Evolutionary conservation across 2,329 filamentous ascomycete genomes (phyloP).

Genomic region (Pseudonectria foliicola): DNA sequence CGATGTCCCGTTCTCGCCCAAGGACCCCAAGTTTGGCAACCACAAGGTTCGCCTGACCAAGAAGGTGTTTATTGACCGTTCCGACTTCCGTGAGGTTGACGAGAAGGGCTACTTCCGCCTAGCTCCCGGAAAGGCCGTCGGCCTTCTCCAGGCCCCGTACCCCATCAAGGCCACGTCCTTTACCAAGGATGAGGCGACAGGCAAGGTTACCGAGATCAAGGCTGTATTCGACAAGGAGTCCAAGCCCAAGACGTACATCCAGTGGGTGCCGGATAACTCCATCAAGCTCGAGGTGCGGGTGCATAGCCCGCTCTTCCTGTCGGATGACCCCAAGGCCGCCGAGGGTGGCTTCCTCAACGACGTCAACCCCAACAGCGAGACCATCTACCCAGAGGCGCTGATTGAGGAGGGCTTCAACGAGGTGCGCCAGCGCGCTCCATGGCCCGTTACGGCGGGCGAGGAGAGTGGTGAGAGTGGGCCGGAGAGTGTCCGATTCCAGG

Average conservation of each 20-base stretch:
- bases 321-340: slow-evolving; percentile 69
- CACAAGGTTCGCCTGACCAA: slow-evolving; percentile 60
- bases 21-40: slow-evolving; percentile 61
- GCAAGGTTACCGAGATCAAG: slow-evolving; percentile 58
- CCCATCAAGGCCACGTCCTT: slow-evolving; percentile 66
- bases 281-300: slow-evolving; percentile 68
- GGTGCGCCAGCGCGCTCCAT: slow-evolving; percentile 64
- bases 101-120: slow-evolving; percentile 74
- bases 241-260: slow-evolving; percentile 76
- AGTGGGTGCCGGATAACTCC: slow-evolving; percentile 73
- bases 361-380: slow-evolving; percentile 76
- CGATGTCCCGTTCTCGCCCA: slow-evolving; percentile 74
- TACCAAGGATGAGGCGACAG: slow-evolving; percentile 56
- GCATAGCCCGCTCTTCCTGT: slow-evolving; percentile 80
- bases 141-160: slow-evolving; percentile 64
- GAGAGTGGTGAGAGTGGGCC: slow-evolving; percentile 54
- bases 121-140: slow-evolving; percentile 69
- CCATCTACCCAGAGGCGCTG: slow-evolving; percentile 69
- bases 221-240: slow-evolving; percentile 61
- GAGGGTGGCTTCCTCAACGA: slow-evolving; percentile 77
- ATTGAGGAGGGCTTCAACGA: slow-evolving; percentile 81
- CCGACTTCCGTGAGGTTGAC: slow-evolving; percentile 71
- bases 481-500: slow-evolving; percentile 84
- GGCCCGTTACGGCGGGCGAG: slow-evolving; percentile 74
- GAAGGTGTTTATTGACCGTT: slow-evolving; percentile 78